Evolutionary conservation across 345 rosid species (phyloP), one percentile per base, ranked within the genome.

Genomic region (Ricinus communis): DNA sequence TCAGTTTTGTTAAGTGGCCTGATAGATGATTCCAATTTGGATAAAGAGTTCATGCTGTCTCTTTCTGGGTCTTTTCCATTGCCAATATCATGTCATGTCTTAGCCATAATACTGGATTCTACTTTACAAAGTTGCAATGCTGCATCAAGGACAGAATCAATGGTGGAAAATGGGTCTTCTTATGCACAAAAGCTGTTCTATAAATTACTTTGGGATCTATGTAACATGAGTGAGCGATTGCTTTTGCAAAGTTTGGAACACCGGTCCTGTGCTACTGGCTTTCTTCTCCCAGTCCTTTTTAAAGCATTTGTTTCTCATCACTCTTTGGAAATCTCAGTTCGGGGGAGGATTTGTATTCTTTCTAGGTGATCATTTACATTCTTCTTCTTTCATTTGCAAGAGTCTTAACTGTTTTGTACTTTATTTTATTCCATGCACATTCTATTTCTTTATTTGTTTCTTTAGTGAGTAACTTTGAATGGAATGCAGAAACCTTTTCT

Each of bases 261-360:
- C 62, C 91, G 97, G 71, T 87, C 98, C 0, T 94, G 93, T 77
- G 77, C 90, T 75, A 76, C 87, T 81, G 80, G 86, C 71, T 83
- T 87, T 78, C 84, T 91, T 47, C 87, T 94, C 19, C 97, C 97
- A 53, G 70, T 76, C 67, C 71, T 94, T 74, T 87, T 88, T 72
- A 90, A 86, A 80, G 83, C 86, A 49, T 90, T 91, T 76, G 71
- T 70, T 70, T 75, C 66, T 71, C 81, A 59, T 30, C 27, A 58
- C 56, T 71, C 83, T 66, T 45, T 86, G 68, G 75, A 81, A 57
- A 73, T 86, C 68, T 77, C 84, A 51, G 67, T 74, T 79, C 77
- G 70, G 28, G 87, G 88, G 67, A 78, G 63, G 68, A 61, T 55
- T 31, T 66, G 10, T 65, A 56, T 59, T 55, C 79, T 86, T 64